Conservation (phyloP, 1,139 yeast species). For the Debaryomyces sp. region DNA sequence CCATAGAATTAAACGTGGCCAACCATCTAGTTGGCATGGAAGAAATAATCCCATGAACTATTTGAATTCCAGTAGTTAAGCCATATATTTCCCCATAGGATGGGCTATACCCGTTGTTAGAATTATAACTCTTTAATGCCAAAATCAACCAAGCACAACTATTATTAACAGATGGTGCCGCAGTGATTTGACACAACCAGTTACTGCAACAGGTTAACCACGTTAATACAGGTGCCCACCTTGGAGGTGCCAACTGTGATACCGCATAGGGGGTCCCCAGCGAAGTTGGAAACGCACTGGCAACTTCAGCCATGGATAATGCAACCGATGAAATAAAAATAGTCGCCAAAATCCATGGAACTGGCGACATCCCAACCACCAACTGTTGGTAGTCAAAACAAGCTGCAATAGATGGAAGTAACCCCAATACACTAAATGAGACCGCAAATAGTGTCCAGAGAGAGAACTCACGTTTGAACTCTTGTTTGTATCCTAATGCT, state of each 20-base stretch:
- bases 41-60: constrained; percentile 52
- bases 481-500: constrained; percentile 75
- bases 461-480: constrained; percentile 69
- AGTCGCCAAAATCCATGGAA: constrained; percentile 58
- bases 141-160: constrained; percentile 63
- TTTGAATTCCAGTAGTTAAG: constrained; percentile 53
- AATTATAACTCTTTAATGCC: constrained; percentile 48
- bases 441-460: constrained; percentile 66
- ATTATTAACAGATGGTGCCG: constrained; percentile 65
- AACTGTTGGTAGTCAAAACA: constrained; percentile 55
- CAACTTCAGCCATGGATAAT: constrained; percentile 49
- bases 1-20: constrained; percentile 56
- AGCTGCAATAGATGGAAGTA: constrained; percentile 70
- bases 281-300: constrained; percentile 50
- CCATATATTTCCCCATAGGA: constrained; percentile 54
- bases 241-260: constrained; percentile 55
- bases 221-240: constrained; percentile 54
- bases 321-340: constrained; percentile 54
- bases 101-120: constrained; percentile 37
- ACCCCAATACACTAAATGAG: constrained; percentile 72
- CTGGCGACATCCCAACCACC: constrained; percentile 56
- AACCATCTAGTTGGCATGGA: constrained; percentile 58
- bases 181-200: constrained; percentile 45
- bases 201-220: constrained; percentile 66
- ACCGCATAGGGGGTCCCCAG: constrained; percentile 55